These are phyloP conservation scores for Polytrichum formosum DNA, from an alignment of 225 moss, liverwort and hornwort genomes.

Conservation along the genomic window DNA sequence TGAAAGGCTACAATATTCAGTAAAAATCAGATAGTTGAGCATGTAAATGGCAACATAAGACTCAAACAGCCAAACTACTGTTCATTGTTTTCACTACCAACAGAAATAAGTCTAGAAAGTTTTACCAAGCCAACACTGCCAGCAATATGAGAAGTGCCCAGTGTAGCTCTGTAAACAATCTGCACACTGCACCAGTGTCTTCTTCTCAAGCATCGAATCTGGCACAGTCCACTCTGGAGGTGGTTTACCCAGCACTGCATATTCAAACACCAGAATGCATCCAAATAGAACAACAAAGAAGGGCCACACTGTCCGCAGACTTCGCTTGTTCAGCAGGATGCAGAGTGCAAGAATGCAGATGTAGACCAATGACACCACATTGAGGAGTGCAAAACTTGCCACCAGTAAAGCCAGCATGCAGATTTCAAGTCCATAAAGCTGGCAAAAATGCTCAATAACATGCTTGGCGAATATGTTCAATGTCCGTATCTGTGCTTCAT, in stretches of 20 bases:
- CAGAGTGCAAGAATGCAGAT: conserved; percentile 34
- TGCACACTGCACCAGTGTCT: conserved; percentile 7
- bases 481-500: conserved; percentile 39
- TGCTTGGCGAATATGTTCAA: conserved; percentile 31
- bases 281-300: conserved; percentile 34
- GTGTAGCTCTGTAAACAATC: conserved; percentile 26
- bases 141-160: conserved; percentile 25
- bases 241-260: conserved; percentile 27
- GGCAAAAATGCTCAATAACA: conserved; percentile 37
- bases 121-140: conserved; percentile 42
- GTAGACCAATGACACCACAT: conserved; percentile 38
- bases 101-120: background rate
- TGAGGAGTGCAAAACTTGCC: conserved; percentile 35
- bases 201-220: conserved; percentile 19
- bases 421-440: conserved; percentile 41
- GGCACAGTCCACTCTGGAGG: conserved; percentile 32
- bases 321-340: conserved; percentile 24
- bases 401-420: conserved; percentile 38
- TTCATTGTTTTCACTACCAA: background rate
- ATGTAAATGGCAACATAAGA: background rate
- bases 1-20: too few species aligned
- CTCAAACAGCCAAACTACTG: background rate
- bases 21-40: too few species aligned
- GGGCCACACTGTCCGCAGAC: conserved; percentile 31
- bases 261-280: conserved; percentile 30